Conservation (phyloP, 768 basidiomycete genomes). For the Dacryopinax spathularia region DNA sequence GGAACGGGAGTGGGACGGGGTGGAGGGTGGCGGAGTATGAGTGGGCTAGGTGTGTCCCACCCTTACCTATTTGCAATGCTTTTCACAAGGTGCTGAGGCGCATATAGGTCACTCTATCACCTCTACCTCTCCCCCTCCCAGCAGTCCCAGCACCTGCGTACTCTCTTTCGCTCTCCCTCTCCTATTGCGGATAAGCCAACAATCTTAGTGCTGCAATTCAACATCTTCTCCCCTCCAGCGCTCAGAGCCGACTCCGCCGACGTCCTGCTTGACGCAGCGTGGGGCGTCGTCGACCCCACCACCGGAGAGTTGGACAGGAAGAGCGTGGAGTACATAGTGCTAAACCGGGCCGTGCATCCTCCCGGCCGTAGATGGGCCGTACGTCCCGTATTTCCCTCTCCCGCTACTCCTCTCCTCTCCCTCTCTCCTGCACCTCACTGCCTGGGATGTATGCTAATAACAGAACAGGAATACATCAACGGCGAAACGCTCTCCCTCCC, state of each 20-base stretch:
- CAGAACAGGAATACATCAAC: background rate
- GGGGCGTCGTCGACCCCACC: background rate
- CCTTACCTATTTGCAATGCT: background rate
- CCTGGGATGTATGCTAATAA: background rate
- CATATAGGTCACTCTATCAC: background rate
- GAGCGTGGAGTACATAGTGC: background rate
- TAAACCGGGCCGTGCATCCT: background rate
- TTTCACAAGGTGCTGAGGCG: background rate
- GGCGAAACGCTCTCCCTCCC: background rate
- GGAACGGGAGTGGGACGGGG: background rate
- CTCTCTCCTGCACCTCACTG: background rate
- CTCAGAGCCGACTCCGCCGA: background rate
- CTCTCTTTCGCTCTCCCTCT: background rate
- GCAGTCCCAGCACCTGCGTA: too few relatives aligned
- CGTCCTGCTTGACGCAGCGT: background rate
- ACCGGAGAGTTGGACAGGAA: background rate
- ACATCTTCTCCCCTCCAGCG: background rate
- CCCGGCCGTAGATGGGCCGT: background rate
- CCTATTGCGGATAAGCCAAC: background rate
- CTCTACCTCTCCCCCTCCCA: background rate
- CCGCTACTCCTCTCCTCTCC: too few relatives aligned
- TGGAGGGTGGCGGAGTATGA: background rate
- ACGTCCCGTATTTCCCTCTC: too few relatives aligned
- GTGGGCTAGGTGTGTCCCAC: background rate
- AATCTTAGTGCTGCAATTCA: background rate